Evolutionary conservation across 306 rosid genomes (phyloP).

Genomic region (Dalbergia cochinchinensis): DNA sequence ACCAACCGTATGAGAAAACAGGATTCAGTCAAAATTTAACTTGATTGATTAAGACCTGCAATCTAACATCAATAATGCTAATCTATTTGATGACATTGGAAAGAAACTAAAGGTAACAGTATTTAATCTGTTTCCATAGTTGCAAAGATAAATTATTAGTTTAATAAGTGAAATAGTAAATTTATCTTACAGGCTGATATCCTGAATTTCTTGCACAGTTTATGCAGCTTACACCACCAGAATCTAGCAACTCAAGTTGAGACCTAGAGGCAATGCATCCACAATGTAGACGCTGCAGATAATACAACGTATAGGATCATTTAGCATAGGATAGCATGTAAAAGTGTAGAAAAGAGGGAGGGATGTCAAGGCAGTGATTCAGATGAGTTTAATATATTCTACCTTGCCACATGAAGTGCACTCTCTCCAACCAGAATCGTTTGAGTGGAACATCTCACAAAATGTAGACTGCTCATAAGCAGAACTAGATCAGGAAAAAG

Average conservation of each 20-base stretch:
- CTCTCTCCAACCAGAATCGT: conserved; percentile 97
- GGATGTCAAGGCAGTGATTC: conserved; percentile 2
- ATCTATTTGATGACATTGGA: conserved; percentile 22
- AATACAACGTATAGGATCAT: conserved; percentile 38
- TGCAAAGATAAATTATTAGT: conserved; percentile 15
- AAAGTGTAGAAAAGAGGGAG: conserved; percentile 3
- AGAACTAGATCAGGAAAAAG: conserved; percentile 59
- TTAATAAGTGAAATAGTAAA: conserved; percentile 33
- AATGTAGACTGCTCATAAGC: conserved; percentile 81
- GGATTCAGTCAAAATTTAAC: conserved; percentile 24
- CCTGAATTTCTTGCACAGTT: conserved; percentile 67
- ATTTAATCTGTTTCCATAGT: conserved; percentile 5
- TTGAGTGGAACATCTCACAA: conserved; percentile 80
- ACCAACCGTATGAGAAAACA: conserved; percentile 21
- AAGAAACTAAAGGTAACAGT: conserved; percentile 11
- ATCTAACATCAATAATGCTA: conserved; percentile 14
- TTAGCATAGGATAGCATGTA: not conserved
- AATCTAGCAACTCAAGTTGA: conserved; percentile 80
- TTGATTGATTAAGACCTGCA: conserved; percentile 32
- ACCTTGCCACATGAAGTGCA: conserved; percentile 90
- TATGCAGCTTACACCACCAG: conserved; percentile 85
- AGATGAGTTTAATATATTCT: conserved; percentile 16
- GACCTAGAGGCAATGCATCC: conserved; percentile 85
- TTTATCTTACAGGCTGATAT: conserved; percentile 63
- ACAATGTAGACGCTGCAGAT: conserved; percentile 86